A percentile compares a stretch with the other conserved stretches of the same genome.
phyloP scores from a whole-genome alignment of 495 filamentous ascomycete species.

The Aspergillus carlsbadensis region DNA sequence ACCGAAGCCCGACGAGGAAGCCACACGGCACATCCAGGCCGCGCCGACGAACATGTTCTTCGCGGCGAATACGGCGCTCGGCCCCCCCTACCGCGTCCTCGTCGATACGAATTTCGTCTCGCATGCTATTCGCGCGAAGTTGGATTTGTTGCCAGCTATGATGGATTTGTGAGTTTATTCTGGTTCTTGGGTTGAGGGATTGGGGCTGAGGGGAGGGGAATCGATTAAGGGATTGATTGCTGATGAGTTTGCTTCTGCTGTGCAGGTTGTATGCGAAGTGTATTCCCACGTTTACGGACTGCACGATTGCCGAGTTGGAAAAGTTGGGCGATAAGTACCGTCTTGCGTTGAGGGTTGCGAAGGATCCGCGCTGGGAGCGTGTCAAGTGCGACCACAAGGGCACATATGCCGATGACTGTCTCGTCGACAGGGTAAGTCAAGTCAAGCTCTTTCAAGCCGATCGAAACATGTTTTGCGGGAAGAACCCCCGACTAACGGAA shows the following conservation, averaged over 20 bases:
- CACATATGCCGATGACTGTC: conserved; percentile 92
- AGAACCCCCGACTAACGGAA: not conserved
- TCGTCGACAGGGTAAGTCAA: conserved; percentile 74
- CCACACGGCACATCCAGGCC: conserved; percentile 55
- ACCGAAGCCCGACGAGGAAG: conserved; percentile 43
- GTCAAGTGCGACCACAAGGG: conserved; percentile 86
- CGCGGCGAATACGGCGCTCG: conserved; percentile 85
- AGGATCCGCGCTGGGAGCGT: conserved; percentile 85
- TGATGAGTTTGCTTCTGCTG: no score
- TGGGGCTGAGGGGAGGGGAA: no score
- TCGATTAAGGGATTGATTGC: no score
- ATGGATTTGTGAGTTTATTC: conserved; percentile 61
- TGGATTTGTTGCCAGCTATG: conserved; percentile 80
- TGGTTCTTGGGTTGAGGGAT: no score
- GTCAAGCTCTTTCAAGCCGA: no score
- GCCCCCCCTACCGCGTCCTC: conserved; percentile 84
- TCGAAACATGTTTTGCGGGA: no score
- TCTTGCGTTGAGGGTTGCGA: conserved; percentile 85
- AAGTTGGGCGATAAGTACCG: conserved; percentile 89
- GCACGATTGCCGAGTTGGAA: conserved; percentile 73
- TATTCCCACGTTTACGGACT: conserved; percentile 51
- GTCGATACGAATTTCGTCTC: conserved; percentile 90
- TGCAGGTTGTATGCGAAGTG: conserved; percentile 53
- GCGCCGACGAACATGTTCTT: conserved; percentile 90
- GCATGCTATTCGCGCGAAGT: conserved; percentile 86